Base-by-base conservation (phyloP, 192 early-diverging fungal species). In the Coemansia reversa region DNA sequence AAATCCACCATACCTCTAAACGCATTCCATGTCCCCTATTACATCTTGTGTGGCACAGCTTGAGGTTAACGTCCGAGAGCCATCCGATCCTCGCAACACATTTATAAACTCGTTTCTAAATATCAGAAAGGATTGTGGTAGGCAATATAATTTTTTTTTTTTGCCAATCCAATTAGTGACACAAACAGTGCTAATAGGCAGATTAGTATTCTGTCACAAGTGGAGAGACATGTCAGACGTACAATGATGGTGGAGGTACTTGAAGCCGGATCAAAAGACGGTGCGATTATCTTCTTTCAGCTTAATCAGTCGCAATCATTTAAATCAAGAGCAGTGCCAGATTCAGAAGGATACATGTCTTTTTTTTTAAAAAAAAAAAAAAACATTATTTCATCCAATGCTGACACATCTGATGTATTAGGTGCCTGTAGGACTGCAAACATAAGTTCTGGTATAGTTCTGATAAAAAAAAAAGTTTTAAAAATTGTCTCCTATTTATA, bases 211-310 rank as follows among this genome's bases (percentile, higher is more conserved):
- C 0, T 32, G 5, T 3, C n/a, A 7, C 50, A 58, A 30, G 18
- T 9, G 25, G 9, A 14, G 23, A 4, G 8, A 12, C 12, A 1
- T 4, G 49, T 62, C 32, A 11, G 33, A 11, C 33, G 33, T 35
- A 25, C 56, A 0, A 49, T 72, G 2, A 29, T 61, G 1, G 65
- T 78, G 0, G 75, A 78, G 28, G 53, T 72, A 4, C 30, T 78
- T 51, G 65, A 56, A 0, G 70, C 75, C 16, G 76, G 76, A 0
- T 69, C 76, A 0, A 67, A 73, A 12, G 64, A 63, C 22, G 76
- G 76, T 45, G 71, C 71, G 4, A 63, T 79, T 19, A 54, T 79
- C 49, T 30, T 79, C 52, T 79, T 67, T 58, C 76, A 78, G 60
- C 54, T 62, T 12, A 45, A 19, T n/a, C 30, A 48, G 0, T 6